Evolutionary conservation across 148 eudicot genomes (phyloP).

Genomic region (Rhododendron mucronatum): DNA sequence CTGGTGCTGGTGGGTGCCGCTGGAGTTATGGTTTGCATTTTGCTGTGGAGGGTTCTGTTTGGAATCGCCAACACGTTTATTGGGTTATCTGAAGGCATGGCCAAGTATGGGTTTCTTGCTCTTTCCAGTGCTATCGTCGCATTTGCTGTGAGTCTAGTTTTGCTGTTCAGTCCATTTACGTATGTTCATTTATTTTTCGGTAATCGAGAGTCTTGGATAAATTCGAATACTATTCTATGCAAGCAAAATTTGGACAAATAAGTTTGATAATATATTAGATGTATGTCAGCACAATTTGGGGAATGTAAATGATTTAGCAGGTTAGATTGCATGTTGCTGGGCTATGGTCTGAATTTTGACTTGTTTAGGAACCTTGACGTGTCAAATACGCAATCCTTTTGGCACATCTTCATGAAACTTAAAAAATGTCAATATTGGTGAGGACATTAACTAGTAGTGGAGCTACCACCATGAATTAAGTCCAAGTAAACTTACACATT

Average conservation of each 20-base stretch:
- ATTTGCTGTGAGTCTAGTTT: constrained; percentile 71
- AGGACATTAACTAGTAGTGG: background rate
- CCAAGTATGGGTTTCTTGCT: constrained; percentile 96
- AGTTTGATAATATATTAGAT: background rate
- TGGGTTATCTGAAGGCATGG: constrained; percentile 97
- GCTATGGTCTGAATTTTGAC: background rate
- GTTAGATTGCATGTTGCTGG: background rate
- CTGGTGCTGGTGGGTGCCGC: constrained; percentile 66
- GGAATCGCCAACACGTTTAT: constrained; percentile 77
- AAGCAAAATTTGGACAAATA: background rate
- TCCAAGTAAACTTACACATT: background rate
- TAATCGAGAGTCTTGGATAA: background rate
- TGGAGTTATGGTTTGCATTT: constrained; percentile 65
- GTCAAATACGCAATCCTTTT: background rate
- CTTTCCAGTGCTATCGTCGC: constrained; percentile 88
- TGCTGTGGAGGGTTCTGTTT: constrained; percentile 87
- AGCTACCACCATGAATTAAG: background rate
- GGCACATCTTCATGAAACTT: background rate
- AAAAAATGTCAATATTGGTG: background rate
- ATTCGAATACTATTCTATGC: background rate
- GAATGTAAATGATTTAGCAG: background rate
- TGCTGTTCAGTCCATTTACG: background rate
- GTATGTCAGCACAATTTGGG: background rate
- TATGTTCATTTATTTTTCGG: background rate
- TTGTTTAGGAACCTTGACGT: background rate